Base-by-base conservation (phyloP, 495 filamentous ascomycete genomes). In the Aspergillus sparsus region DNA sequence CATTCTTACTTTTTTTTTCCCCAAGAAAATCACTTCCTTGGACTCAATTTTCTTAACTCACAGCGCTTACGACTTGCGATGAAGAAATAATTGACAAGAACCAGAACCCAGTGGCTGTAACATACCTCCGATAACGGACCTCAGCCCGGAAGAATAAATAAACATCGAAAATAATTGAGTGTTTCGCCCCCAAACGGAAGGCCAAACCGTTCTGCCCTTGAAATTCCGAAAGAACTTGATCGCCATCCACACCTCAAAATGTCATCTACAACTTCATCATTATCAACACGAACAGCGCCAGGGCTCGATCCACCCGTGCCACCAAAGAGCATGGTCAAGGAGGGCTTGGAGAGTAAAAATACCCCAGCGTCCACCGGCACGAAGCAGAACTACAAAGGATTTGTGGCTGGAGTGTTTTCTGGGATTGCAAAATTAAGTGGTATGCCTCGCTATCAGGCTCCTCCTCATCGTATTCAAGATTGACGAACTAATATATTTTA, bases 321-420 rank as follows among this genome's bases (percentile, higher is more conserved):
- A 18, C 36, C 63, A 7, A 27, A 37, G 47, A 46, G 46, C 15
- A 57, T 36, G 33, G 55, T 34, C 21, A 54, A 53, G 5, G 41
- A 36, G 33, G n/a, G 18, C 5, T 10, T 57, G 10, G 61, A 49
- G 33, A 60, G 57, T 37, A 54, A 18, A 27, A 60, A 36, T 11
- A 53, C 55, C 6, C 49, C 64, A 16, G 52, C 68, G 6, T 50
- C 66, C 18, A 58, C 66, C 42, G 31, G 39, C 1, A 62, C 66
- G 7, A 77, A 77, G 52, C 65, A 65, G 10, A 77, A 84, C 65
- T 97, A 97, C 78, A 93, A 91, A 65, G 94, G 94, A 8, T 98
- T 97, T 72, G 92, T 97, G 13, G 94, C 89, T 0, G 94, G 94
- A 6, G 83, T 97, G 10, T 97, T 96, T 68, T 95, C 90, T 11